Percentiles rank a stretch among this genome's conserved stretches.
Conservation (phyloP, 1,284 basidiomycete species). For the Sanghuangporus sanghuang region DNA sequence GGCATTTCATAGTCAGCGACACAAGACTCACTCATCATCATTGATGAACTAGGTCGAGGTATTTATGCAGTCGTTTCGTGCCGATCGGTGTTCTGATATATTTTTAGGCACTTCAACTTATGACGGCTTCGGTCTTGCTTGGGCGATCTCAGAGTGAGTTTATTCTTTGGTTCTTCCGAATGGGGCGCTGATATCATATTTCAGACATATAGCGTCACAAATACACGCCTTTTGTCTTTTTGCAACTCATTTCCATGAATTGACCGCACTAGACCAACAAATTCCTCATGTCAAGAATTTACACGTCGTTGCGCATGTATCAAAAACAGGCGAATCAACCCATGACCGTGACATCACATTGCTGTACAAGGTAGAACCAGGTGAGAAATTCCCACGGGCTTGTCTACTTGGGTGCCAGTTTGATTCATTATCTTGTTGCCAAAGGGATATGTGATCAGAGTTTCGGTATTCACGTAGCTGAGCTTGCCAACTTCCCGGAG, state of each 20-base stretch:
- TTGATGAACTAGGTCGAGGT: slow-evolving; percentile 97
- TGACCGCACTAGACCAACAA: slow-evolving; percentile 88
- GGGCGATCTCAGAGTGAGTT: slow-evolving; percentile 94
- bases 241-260: slow-evolving; percentile 97
- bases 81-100: not conserved
- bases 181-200: slow-evolving; percentile 1
- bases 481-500: slow-evolving; percentile 94
- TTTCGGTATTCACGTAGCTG: slow-evolving; percentile 97
- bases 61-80: slow-evolving; percentile 7
- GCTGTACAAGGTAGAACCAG: slow-evolving; percentile 94
- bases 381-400: slow-evolving; percentile 34
- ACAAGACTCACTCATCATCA: slow-evolving; percentile 92
- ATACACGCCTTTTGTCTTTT: slow-evolving; percentile 95
- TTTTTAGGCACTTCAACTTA: slow-evolving; percentile 90
- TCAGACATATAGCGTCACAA: slow-evolving; percentile 85
- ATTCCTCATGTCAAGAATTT: slow-evolving; percentile 88
- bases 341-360: slow-evolving; percentile 87
- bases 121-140: slow-evolving; percentile 97
- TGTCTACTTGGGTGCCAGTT: not conserved
- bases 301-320: slow-evolving; percentile 94
- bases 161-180: not conserved
- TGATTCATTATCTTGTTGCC: not conserved
- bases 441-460: slow-evolving; percentile 90
- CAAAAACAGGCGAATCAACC: slow-evolving; percentile 46
- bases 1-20: slow-evolving; percentile 67